A percentile compares a stretch with the other conserved stretches of the same genome.
These are phyloP conservation scores for Leonotis leonurus DNA, from an alignment of 257 asterid genomes.

Conservation along the genomic window DNA sequence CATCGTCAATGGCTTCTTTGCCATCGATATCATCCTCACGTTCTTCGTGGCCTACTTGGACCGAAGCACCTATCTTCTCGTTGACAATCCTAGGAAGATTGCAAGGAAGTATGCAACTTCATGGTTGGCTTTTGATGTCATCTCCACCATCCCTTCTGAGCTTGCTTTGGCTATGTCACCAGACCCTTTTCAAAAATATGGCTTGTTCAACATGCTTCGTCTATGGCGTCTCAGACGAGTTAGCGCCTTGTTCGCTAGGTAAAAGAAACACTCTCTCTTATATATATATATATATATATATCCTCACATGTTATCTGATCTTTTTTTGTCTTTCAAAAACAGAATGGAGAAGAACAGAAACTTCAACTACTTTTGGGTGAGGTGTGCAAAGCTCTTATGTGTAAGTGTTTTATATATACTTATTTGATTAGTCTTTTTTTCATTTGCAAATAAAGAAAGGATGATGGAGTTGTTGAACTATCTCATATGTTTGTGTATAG, in stretches of 20 bases:
- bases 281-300: no score
- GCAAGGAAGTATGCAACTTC: constrained; percentile 39
- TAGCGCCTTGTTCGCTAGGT: constrained; percentile 42
- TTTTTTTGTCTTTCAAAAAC: constrained; percentile 3
- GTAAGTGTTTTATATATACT: constrained; percentile 29
- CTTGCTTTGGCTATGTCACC: constrained; percentile 35
- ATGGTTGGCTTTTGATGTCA: constrained; percentile 44
- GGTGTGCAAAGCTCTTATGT: constrained; percentile 42
- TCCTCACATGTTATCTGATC: neutral
- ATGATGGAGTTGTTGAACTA: neutral
- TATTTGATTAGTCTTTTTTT: neutral
- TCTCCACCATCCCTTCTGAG: constrained; percentile 56
- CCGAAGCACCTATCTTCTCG: constrained; percentile 31
- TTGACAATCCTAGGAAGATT: constrained; percentile 37
- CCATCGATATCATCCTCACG: constrained; percentile 49
- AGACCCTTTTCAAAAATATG: constrained; percentile 26
- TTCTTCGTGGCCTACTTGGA: constrained; percentile 63
- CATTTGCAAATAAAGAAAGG: neutral
- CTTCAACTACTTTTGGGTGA: constrained; percentile 44
- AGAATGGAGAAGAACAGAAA: constrained; percentile 49
- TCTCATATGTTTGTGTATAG: constrained; percentile 21
- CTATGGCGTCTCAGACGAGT: constrained; percentile 62
- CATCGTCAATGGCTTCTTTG: constrained; percentile 48
- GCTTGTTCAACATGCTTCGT: constrained; percentile 53
- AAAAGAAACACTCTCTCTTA: no score